phyloP scores from a whole-genome alignment of 78 protist genomes.

The Thecamonas trahens region DNA sequence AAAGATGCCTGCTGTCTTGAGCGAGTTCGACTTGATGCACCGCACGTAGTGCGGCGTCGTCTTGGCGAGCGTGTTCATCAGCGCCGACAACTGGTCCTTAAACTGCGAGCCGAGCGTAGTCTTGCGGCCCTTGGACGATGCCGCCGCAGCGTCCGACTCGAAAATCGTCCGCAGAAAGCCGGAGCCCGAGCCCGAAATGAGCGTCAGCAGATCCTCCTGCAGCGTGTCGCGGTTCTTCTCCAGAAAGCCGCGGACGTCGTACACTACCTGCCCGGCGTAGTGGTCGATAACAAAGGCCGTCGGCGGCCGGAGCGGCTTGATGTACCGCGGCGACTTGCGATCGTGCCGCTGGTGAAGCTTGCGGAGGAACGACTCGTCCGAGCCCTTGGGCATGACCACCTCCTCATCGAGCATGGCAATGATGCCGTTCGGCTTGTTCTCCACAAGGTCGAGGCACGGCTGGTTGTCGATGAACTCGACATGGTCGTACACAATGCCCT shows the following conservation, averaged over 20 bases:
- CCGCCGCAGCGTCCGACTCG: background rate
- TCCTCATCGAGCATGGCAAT: conserved; percentile 76
- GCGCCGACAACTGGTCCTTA: no score
- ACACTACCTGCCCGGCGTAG: conserved; percentile 54
- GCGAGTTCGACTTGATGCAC: conserved; percentile 81
- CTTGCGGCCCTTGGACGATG: background rate
- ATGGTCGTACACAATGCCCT: conserved; percentile 67
- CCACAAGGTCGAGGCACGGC: conserved; percentile 67
- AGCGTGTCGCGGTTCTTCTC: conserved; percentile 58
- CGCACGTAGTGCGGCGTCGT: conserved; percentile 77
- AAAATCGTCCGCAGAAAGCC: background rate
- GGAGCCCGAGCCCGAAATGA: background rate
- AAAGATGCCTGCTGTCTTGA: conserved; percentile 22
- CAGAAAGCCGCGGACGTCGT: conserved; percentile 31
- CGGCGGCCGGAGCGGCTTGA: background rate
- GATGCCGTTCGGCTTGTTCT: conserved; percentile 62
- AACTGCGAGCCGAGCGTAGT: conserved; percentile 26
- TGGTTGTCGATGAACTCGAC: conserved; percentile 75
- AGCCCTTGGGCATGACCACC: conserved; percentile 43
- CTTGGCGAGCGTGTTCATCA: conserved; percentile 60
- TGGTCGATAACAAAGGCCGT: conserved; percentile 36
- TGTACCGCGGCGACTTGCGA: background rate
- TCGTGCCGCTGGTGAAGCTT: conserved; percentile 17
- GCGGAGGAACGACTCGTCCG: conserved; percentile 1
- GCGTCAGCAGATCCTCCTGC: background rate